These are phyloP conservation scores for Cercospora beticola DNA, from an alignment of 2,329 filamentous ascomycete genomes.

Conservation along the genomic window DNA sequence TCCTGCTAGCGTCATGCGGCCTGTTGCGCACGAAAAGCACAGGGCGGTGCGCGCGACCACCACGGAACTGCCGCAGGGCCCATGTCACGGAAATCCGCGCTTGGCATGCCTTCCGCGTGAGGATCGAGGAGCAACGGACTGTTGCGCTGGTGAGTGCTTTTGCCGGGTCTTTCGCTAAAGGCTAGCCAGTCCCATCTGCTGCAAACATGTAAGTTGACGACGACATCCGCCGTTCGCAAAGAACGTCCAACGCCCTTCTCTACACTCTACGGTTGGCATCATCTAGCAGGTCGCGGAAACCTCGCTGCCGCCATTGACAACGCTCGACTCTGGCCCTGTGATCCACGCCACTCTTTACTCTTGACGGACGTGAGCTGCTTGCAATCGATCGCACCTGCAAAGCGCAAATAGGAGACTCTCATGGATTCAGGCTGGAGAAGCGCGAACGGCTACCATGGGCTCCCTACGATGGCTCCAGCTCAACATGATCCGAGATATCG, in stretches of 20 bases:
- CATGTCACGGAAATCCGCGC: conserved; percentile 4
- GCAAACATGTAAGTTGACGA: not conserved
- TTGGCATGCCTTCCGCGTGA: not conserved
- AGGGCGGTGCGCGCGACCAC: not conserved
- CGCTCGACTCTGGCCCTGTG: not conserved
- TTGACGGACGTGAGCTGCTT: not conserved
- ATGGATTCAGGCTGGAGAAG: not conserved
- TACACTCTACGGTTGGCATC: not conserved
- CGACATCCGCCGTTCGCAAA: not conserved
- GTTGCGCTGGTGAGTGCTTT: conserved; percentile 8
- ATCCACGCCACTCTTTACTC: not conserved
- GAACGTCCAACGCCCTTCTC: not conserved
- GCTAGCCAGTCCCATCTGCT: conserved; percentile 5
- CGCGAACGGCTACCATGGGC: not conserved
- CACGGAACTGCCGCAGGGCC: not conserved
- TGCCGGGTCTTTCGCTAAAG: conserved; percentile 7
- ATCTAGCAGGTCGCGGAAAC: not conserved
- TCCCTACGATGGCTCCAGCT: not conserved
- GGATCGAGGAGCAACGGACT: not conserved
- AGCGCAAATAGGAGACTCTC: not conserved
- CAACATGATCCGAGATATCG: not conserved
- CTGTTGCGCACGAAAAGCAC: not conserved
- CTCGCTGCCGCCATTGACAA: not conserved
- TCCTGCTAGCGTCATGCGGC: not conserved
- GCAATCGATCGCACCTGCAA: not conserved